phyloP scores from a whole-genome alignment of 1,284 basidiomycete species.

The Boletus semigastroideus region DNA sequence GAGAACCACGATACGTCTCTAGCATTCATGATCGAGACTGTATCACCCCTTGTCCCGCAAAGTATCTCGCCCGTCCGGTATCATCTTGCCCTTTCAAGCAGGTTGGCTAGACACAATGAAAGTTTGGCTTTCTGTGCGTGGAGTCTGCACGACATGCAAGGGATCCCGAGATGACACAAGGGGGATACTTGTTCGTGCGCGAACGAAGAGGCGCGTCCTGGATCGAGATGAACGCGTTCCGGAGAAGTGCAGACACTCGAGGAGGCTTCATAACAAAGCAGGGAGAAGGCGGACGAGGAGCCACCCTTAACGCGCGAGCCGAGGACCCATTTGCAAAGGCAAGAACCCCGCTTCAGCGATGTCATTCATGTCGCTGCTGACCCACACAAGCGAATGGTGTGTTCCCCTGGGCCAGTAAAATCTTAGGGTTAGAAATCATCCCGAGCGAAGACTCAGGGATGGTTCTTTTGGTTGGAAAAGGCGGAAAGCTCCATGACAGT shows the following conservation, averaged over 20 bases:
- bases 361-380: conserved; percentile 12
- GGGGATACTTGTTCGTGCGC: conserved; percentile 25
- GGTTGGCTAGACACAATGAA: conserved; percentile 19
- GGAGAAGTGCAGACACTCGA: conserved; percentile 23
- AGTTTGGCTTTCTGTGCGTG: conserved; percentile 32
- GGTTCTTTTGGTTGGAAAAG: conserved; percentile 35
- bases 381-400: conserved; percentile 21
- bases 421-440: conserved; percentile 40
- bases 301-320: conserved; percentile 2
- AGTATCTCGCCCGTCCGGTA: conserved; percentile 29
- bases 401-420: conserved; percentile 20
- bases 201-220: conserved; percentile 1
- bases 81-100: conserved; percentile 21
- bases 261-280: conserved; percentile 25
- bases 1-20: conserved; percentile 30
- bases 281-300: conserved; percentile 7
- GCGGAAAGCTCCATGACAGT: conserved; percentile 22
- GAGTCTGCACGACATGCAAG: conserved; percentile 13
- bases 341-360: conserved; percentile 11
- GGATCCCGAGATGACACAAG: conserved; percentile 32
- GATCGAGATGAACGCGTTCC: conserved; percentile 26
- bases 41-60: conserved; percentile 3
- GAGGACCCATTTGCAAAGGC: background rate
- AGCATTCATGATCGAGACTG: conserved; percentile 17
- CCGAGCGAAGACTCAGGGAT: conserved; percentile 20